These are phyloP conservation scores for Naganishia sp. DNA, from an alignment of 1,284 basidiomycete genomes.

Conservation along the genomic window DNA sequence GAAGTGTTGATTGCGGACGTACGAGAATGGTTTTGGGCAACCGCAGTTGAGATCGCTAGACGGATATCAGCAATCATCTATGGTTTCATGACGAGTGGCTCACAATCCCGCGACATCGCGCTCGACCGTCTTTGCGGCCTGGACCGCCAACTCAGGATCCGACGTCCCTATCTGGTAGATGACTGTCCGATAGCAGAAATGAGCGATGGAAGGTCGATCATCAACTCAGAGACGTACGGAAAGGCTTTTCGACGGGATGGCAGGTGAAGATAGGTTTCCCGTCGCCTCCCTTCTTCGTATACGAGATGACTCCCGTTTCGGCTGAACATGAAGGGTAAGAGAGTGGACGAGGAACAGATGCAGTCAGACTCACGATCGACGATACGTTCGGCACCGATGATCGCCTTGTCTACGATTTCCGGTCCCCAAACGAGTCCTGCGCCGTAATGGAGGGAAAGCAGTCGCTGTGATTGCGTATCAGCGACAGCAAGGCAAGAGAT, in stretches of 20 bases:
- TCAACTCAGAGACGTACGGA: constrained; percentile 52
- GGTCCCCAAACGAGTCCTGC: constrained; percentile 96
- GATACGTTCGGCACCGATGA: constrained; percentile 76
- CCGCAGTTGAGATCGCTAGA: constrained; percentile 59
- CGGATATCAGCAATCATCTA: background rate
- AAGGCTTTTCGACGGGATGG: constrained; percentile 91
- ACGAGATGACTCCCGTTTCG: constrained; percentile 83
- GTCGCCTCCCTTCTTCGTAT: constrained; percentile 62
- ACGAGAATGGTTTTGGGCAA: constrained; percentile 91
- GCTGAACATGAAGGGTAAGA: constrained; percentile 58
- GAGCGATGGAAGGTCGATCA: constrained; percentile 3
- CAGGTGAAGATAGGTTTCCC: constrained; percentile 84
- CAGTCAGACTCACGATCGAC: constrained; percentile 71
- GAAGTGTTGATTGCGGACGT: constrained; percentile 15
- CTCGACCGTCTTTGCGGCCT: constrained; percentile 83
- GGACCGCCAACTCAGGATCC: constrained; percentile 82
- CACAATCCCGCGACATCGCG: constrained; percentile 85
- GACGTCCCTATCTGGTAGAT: constrained; percentile 83
- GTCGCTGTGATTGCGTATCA: constrained; percentile 68
- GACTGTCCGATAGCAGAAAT: constrained; percentile 36
- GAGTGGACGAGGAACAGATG: background rate
- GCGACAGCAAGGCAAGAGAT: background rate
- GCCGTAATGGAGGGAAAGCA: constrained; percentile 88
- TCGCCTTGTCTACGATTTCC: constrained; percentile 94
- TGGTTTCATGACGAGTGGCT: constrained; percentile 16